These are phyloP conservation scores for Mucor sp. DNA, from an alignment of 371 early-diverging fungal species.

Conservation along the genomic window DNA sequence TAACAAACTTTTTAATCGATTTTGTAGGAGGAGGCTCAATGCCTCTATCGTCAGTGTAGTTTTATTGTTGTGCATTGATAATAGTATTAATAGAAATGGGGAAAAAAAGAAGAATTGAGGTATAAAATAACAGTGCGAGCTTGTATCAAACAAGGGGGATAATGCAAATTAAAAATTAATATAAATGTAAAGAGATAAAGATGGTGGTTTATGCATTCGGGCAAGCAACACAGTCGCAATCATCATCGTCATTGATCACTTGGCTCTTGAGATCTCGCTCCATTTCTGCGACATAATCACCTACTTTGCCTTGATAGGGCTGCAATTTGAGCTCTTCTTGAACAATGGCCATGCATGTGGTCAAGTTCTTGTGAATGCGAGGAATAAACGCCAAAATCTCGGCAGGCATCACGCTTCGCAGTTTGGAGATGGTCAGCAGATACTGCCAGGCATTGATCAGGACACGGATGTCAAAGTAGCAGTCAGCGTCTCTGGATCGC, in stretches of 20 bases:
- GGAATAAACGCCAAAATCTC: conserved; percentile 14
- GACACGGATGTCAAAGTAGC: conserved; percentile 34
- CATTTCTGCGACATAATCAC: conserved; percentile 22
- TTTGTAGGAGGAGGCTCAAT: no score
- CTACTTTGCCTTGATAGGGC: conserved; percentile 25
- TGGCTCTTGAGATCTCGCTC: conserved; percentile 19
- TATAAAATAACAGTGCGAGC: not conserved
- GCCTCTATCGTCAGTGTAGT: no score
- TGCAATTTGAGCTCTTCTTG: conserved; percentile 22
- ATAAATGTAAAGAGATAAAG: not conserved
- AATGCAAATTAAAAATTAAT: not conserved
- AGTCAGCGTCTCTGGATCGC: conserved; percentile 18
- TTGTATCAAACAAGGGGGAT: not conserved
- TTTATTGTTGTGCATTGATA: not conserved
- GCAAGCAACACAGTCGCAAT: conserved; percentile 26
- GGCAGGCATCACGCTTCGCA: conserved; percentile 4
- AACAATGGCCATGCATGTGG: conserved; percentile 12
- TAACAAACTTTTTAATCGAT: no score
- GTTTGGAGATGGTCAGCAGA: conserved; percentile 15
- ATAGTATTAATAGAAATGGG: not conserved
- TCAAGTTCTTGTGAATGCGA: conserved; percentile 17
- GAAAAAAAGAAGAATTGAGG: not conserved
- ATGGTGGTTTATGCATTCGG: conserved; percentile 16
- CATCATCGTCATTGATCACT: conserved; percentile 20
- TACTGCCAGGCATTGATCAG: conserved; percentile 32